phyloP scores from a whole-genome alignment of 768 basidiomycete species.

The Lactifluus rugatus region DNA sequence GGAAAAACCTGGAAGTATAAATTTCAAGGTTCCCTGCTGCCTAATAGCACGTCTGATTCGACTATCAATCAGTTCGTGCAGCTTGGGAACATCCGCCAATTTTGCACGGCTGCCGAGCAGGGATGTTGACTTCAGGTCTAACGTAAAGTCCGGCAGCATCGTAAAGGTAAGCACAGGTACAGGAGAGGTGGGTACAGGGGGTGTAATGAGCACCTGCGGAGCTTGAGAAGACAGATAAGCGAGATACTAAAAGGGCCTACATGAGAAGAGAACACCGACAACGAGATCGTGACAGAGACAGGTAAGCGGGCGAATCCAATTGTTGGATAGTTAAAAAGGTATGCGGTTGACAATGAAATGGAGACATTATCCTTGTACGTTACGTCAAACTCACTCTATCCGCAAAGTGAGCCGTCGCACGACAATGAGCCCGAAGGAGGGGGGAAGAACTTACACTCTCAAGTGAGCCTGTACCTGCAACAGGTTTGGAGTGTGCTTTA shows the following conservation, averaged over 20 bases:
- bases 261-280: slow-evolving; percentile 62
- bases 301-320: slow-evolving; percentile 75
- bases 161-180: slow-evolving; percentile 59
- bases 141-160: slow-evolving; percentile 77
- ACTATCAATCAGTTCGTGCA: slow-evolving; percentile 87
- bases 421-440: background rate
- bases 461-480: slow-evolving; percentile 21
- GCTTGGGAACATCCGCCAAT: slow-evolving; percentile 91
- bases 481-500: slow-evolving; percentile 49
- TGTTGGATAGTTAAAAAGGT: slow-evolving; percentile 78
- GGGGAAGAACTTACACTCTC: slow-evolving; percentile 11
- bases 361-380: slow-evolving; percentile 78
- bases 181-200: slow-evolving; percentile 44
- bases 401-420: slow-evolving; percentile 16
- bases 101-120: slow-evolving; percentile 96
- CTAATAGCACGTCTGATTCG: slow-evolving; percentile 36
- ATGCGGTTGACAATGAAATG: slow-evolving; percentile 73
- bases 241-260: slow-evolving; percentile 31
- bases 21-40: slow-evolving; percentile 49
- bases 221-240: slow-evolving; percentile 5
- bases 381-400: slow-evolving; percentile 74
- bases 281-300: slow-evolving; percentile 68
- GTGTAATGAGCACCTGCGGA: slow-evolving; percentile 49
- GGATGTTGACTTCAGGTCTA: slow-evolving; percentile 81
- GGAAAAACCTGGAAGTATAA: slow-evolving; percentile 57